Conservation (phyloP, 2,329 filamentous ascomycete species). For the Aurifilum marmelostoma region DNA sequence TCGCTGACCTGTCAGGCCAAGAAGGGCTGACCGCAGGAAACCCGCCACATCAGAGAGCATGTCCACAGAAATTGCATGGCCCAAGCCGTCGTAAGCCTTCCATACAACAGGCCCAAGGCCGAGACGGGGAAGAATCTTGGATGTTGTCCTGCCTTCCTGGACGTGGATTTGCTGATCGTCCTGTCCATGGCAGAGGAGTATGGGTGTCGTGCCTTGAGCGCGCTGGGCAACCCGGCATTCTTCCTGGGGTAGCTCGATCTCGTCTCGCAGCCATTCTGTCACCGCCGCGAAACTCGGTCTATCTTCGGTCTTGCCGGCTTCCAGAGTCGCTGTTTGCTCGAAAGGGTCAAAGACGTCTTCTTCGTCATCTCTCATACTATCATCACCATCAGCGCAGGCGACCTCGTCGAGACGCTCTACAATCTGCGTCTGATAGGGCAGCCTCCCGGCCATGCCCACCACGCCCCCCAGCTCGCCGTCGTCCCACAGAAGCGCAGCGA, state of each 20-base stretch:
- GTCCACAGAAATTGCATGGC: conserved; percentile 49
- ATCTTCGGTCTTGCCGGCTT: conserved; percentile 19
- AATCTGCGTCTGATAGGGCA: conserved; percentile 46
- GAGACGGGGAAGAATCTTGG: conserved; percentile 39
- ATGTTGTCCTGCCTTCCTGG: conserved; percentile 40
- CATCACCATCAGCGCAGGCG: not conserved
- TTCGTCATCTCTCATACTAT: not conserved
- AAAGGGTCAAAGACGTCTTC: conserved; percentile 27
- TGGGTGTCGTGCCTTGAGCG: conserved; percentile 37
- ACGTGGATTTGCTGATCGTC: conserved; percentile 47
- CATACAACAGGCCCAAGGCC: conserved; percentile 40
- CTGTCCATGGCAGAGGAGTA: conserved; percentile 51
- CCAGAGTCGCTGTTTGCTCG: conserved; percentile 15
- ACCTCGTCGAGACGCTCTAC: conserved; percentile 30
- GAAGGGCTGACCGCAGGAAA: conserved; percentile 35
- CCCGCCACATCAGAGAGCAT: conserved; percentile 45
- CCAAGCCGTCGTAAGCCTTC: conserved; percentile 45
- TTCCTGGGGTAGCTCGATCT: conserved; percentile 29
- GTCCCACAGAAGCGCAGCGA: conserved; percentile 48
- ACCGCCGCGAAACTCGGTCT: conserved; percentile 14
- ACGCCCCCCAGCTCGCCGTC: conserved; percentile 44
- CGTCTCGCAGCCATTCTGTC: conserved; percentile 31
- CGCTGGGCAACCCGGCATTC: conserved; percentile 15
- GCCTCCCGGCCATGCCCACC: conserved; percentile 50
- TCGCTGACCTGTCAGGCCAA: not conserved